phyloP scores from a whole-genome alignment of 305 asterid species.

The Ajuga reptans region DNA sequence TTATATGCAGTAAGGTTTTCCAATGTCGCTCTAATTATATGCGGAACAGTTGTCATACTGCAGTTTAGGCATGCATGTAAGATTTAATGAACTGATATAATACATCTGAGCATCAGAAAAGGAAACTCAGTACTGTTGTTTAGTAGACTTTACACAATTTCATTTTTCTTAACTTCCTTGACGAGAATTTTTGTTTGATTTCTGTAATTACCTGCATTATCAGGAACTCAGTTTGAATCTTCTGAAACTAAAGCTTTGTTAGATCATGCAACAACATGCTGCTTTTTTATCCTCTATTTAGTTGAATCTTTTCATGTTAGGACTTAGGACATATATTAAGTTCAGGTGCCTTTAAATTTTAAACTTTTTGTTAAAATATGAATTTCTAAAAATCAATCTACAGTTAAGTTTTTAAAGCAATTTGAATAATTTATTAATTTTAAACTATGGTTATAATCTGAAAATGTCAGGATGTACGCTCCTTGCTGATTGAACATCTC shows the following conservation, averaged over 20 bases:
- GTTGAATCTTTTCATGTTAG: background rate
- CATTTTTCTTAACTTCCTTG: background rate
- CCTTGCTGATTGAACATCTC: too few species aligned
- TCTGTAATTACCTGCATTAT: background rate
- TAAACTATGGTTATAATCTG: too few species aligned
- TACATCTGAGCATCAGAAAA: background rate
- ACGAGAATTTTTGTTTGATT: background rate
- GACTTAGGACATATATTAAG: constrained; percentile 3
- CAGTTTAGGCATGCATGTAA: background rate
- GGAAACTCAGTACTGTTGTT: background rate
- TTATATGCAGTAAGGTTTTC: background rate
- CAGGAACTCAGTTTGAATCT: too few species aligned
- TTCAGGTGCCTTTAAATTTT: constrained; percentile 1
- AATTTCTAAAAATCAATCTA: too few species aligned
- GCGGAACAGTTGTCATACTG: background rate
- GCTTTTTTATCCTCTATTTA: constrained; percentile 4
- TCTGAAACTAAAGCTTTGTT: too few species aligned
- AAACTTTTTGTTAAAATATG: too few species aligned
- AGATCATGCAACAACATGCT: too few species aligned
- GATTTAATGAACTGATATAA: background rate
- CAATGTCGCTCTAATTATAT: background rate
- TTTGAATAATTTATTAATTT: too few species aligned
- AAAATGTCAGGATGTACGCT: too few species aligned
- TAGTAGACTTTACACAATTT: background rate
- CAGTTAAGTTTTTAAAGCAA: too few species aligned